Conservation (phyloP, 371 early-diverging fungal genomes). For the Sanchytrium tribonematis region DNA sequence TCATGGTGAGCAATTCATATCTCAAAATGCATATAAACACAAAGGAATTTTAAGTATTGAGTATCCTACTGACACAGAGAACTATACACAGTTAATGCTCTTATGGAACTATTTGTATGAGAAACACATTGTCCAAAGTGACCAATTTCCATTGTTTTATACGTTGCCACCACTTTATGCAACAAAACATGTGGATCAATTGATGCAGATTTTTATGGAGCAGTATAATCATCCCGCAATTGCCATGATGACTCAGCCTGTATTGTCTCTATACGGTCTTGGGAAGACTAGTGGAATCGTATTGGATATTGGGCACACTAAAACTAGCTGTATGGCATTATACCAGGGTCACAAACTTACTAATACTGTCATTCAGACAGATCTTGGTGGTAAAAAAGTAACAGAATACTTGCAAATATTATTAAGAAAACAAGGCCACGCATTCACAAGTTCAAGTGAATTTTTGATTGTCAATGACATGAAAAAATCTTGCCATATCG, state of each 20-base stretch:
- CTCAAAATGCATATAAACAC: constrained; percentile 1
- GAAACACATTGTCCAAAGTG: not conserved
- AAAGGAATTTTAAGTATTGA: not conserved
- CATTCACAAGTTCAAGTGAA: not conserved
- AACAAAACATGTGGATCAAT: not conserved
- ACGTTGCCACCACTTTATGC: not conserved
- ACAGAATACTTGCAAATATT: not conserved
- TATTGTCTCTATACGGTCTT: not conserved
- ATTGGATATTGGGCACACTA: not conserved
- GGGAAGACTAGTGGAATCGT: not conserved
- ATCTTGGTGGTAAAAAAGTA: not conserved
- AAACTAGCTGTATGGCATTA: not conserved
- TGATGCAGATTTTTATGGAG: not conserved
- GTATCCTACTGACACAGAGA: not conserved
- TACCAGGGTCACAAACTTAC: not conserved
- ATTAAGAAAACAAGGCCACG: not conserved
- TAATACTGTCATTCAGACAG: not conserved
- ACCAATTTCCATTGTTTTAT: not conserved
- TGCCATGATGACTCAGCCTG: not conserved
- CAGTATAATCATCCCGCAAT: not conserved
- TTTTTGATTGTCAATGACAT: not conserved
- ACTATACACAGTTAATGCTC: not conserved
- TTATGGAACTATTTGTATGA: not conserved
- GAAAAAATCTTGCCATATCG: not conserved
- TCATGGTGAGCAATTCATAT: not conserved